These are phyloP conservation scores for Naganishia antarctica DNA, from an alignment of 768 basidiomycete species.

Conservation along the genomic window DNA sequence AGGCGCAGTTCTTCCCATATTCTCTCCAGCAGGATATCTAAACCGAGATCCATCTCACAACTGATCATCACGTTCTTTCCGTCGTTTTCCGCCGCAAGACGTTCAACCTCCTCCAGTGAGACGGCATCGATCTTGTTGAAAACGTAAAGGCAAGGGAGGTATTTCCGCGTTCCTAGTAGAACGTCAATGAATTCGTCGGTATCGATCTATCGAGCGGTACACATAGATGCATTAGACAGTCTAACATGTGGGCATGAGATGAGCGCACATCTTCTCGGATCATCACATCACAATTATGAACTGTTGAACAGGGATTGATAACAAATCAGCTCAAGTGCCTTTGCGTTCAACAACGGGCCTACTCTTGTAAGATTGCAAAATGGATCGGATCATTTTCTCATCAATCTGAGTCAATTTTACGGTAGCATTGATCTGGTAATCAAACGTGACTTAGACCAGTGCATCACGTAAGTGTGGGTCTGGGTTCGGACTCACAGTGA, in stretches of 20 bases:
- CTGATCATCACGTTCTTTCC: conserved; percentile 89
- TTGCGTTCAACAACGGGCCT: conserved; percentile 16
- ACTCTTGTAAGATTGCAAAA: conserved; percentile 85
- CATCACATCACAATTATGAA: conserved; percentile 81
- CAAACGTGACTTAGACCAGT: neutral
- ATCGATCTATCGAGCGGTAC: conserved; percentile 61
- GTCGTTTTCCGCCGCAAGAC: conserved; percentile 52
- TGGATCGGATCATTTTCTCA: conserved; percentile 87
- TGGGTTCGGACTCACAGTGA: conserved; percentile 1
- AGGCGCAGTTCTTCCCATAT: conserved; percentile 52
- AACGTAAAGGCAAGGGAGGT: conserved; percentile 84
- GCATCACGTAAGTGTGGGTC: neutral
- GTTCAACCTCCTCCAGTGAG: conserved; percentile 49
- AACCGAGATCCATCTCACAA: conserved; percentile 85
- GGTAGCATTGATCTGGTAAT: conserved; percentile 60
- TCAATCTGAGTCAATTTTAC: conserved; percentile 92
- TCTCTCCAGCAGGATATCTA: conserved; percentile 52
- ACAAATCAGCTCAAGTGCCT: neutral
- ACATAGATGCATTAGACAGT: conserved; percentile 7
- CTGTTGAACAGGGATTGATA: conserved; percentile 29
- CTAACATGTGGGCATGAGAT: conserved; percentile 23
- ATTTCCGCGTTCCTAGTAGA: conserved; percentile 92
- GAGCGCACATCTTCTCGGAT: conserved; percentile 84
- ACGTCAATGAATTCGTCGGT: conserved; percentile 97
- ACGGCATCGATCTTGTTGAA: conserved; percentile 89